phyloP scores from a whole-genome alignment of 129 eudicot genomes.

The Centella asiatica region DNA sequence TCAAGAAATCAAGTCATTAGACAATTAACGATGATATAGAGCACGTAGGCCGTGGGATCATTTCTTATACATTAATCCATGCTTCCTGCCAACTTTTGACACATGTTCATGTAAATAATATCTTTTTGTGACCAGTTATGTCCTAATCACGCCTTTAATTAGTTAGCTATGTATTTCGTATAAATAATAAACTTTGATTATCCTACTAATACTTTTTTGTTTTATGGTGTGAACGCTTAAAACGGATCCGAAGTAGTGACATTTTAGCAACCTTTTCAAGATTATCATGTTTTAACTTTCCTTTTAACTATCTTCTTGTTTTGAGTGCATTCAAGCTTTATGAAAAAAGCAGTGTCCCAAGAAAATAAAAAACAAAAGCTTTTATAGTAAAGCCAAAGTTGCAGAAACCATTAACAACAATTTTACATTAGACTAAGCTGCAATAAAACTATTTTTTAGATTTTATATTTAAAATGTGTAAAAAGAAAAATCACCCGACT shows the following conservation, averaged over 20 bases:
- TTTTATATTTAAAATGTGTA: background rate
- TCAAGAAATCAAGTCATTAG: no score
- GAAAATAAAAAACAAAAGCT: background rate
- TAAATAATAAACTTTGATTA: background rate
- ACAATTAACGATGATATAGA: no score
- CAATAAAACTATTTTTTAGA: background rate
- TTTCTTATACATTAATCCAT: no score
- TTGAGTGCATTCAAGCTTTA: background rate
- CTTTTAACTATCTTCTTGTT: slow-evolving; percentile 12
- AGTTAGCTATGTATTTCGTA: background rate
- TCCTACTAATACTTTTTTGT: background rate
- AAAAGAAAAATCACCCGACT: background rate
- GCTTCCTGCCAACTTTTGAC: no score
- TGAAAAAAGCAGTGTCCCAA: background rate
- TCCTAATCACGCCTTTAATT: background rate
- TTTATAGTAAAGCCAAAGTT: background rate
- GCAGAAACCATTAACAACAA: background rate
- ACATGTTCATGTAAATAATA: no score
- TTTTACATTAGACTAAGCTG: background rate
- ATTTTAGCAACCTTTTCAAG: slow-evolving; percentile 1
- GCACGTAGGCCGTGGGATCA: no score
- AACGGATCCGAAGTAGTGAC: background rate
- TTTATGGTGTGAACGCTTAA: slow-evolving; percentile 2
- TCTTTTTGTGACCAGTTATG: background rate
- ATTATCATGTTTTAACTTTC: slow-evolving; percentile 6